Evolutionary conservation across 2,329 filamentous ascomycete species (phyloP), one percentile per base, ranked within the genome.

Genomic region (Epichloe glyceriae): DNA sequence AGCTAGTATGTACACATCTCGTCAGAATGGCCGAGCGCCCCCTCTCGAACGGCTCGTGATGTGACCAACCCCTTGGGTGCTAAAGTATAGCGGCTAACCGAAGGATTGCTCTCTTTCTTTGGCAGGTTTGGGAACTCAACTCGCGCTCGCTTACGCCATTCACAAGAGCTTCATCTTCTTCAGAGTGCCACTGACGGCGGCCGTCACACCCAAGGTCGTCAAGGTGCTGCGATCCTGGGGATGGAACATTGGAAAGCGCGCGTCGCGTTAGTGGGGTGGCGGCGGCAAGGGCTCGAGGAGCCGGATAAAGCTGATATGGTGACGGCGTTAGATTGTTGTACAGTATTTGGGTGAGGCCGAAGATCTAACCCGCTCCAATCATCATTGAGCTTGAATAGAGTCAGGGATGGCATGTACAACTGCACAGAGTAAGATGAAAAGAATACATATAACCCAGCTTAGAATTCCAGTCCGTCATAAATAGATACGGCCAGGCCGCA

Each of bases 81-180:
- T 26, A 11, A 19, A 35, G 15, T 26, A 35, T 33, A 34, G 35
- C 50, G 12, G 52, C 59, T 64, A 58, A 65, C 56, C 47, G 20
- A 12, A 11, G 8, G 8, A 42, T 42, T n/a, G 10, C 30, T 38
- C 15, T 39, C 17, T 3, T 26, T 45, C n/a, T 39, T 46, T 39
- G 6, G 30, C 55, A 83, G 80, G 80, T 58, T 66, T 84, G 35
- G 79, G 75, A 48, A 97, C 93, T 8, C 89, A 96, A 64, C 73
- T 98, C 33, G 89, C 88, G 15, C 77, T 98, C 46, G 93, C 93
- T 12, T 98, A 98, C 63, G 91, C 91, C 30, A 88, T 98, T 52
- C 93, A 98, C 75, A 98, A 98, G 72, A 94, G 86, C 59, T 88
- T 97, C 67, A 96, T 98, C 61, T 95, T 98, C 67, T 68, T 97